Base-by-base conservation (phyloP, 352 stramenopile species). In the Blastocystis sp. region DNA sequence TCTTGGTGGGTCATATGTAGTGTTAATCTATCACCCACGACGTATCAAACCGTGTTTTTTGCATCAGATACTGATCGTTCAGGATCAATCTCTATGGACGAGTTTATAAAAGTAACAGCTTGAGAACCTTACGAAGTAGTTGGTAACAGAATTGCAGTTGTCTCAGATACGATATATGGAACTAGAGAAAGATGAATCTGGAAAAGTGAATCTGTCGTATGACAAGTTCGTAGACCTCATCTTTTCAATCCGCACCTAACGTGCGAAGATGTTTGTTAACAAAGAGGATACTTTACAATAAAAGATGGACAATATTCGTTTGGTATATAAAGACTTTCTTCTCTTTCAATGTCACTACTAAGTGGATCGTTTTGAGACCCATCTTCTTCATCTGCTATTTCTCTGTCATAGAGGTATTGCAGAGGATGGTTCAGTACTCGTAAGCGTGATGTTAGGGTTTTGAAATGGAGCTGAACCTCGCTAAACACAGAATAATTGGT, bases 21-120 rank as follows among this genome's bases (percentile, higher is more conserved):
- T 11, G 53, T 84, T 68, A 23, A 53, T 45, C 26, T 84, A 9
- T 84, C 73, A 20, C 73, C 73, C 26, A 84, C 73, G 0, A 84
- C 73, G 6, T 84, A 66, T n/a, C 73, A 84, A 69, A 84, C 47
- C 18, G 73, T 84, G 18, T 84, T 84, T 43, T 84, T 84, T 50
- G 64, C 73, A 15, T 84, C 73, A 2, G 73, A 84, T 15, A 84
- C 73, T 29, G 73, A 84, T 29, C 73, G 73, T 47, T 84, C 73
- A 37, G 73, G 73, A 53, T 84, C 73, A 7, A 84, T 84, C 6
- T 84, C 73, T 4, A 84, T 84, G 47, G 73, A 84, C 26, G 73
- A 84, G 34, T 84, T 84, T 23, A 84, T 84, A 15, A 84, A 84
- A n/a, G 62, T 73, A n/a, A 0, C 15, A 9, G 1, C 20, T 8